Evolutionary conservation across 202 grass and related monocot genomes (phyloP), one percentile per base, ranked within the genome.

Genomic region (Bolboschoenoplectus hybrid): DNA sequence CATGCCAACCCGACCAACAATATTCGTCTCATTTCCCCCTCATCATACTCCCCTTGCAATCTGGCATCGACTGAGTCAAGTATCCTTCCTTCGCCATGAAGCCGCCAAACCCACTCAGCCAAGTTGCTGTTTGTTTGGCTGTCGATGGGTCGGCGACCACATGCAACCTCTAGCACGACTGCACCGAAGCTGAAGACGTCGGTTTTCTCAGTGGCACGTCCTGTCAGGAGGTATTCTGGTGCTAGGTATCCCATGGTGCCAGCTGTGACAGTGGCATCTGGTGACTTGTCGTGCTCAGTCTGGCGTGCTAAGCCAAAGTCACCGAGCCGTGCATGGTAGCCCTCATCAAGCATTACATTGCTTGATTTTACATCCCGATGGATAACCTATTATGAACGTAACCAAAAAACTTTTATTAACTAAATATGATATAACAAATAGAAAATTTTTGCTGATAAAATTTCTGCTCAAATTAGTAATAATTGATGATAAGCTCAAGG

Each of bases 301-400:
- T 96, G 92, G 20, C 93, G 80, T 3, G 97, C 97, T 0, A 99
- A 90, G 0, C 97, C 97, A 81, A 99, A 99, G 66, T 99, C 97
- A 9, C 97, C 97, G 1, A 98, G 91, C 3, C 97, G 68, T 10
- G 93, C 93, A 45, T 89, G 90, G 90, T 87, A 94, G 0, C 63
- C 85, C 80, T 98, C 93, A 84, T 96, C 97, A 12, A 98, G 91
- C 97, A 98, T 98, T 7, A 98, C 90, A 72, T 98, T 95, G 89
- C 96, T 98, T 11, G 96, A 98, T 85, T 98, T 98, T 86, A 98
- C 93, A 88, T 98, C 96, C 17, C 96, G 91, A 91, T 98, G 96
- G 84, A 98, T 96, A 55, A 98, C 97, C 82, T 84, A 1, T 82
- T 51, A 82, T 12, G 6, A 49, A 67, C 13, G 35, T 67, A 50